Conservation (phyloP, 2,329 filamentous ascomycete species). For the Fusarium piperis region DNA sequence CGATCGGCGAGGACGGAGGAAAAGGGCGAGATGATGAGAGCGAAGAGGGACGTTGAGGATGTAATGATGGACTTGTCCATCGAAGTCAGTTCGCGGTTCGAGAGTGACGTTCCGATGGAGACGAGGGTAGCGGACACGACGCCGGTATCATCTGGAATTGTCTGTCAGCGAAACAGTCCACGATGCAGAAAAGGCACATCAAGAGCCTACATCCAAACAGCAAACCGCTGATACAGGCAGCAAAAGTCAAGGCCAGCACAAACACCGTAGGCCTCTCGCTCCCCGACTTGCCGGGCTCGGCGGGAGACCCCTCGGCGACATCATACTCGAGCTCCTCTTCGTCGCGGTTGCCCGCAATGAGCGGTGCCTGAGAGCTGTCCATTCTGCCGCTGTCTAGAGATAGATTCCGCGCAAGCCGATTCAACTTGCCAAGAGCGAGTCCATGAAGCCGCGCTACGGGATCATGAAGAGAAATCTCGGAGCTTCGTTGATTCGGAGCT, state of each 20-base stretch:
- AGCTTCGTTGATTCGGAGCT: slow-evolving; percentile 10
- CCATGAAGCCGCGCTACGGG: slow-evolving; percentile 22
- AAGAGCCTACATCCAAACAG: slow-evolving; percentile 70
- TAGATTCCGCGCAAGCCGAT: neutral
- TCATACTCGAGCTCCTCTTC: slow-evolving; percentile 49
- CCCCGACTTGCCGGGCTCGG: slow-evolving; percentile 43
- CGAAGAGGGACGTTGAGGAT: slow-evolving; percentile 73
- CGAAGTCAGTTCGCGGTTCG: slow-evolving; percentile 64
- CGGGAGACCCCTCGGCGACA: slow-evolving; percentile 35
- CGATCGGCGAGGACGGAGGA: slow-evolving; percentile 71
- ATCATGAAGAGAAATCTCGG: slow-evolving; percentile 19
- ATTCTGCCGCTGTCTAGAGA: slow-evolving; percentile 35
- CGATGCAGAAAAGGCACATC: neutral
- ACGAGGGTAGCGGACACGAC: slow-evolving; percentile 76
- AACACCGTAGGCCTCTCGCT: slow-evolving; percentile 57
- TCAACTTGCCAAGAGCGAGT: slow-evolving; percentile 8
- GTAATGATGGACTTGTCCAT: slow-evolving; percentile 77
- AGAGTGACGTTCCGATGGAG: slow-evolving; percentile 69
- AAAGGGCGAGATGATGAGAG: slow-evolving; percentile 70
- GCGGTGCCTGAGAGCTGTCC: slow-evolving; percentile 51
- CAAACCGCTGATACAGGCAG: slow-evolving; percentile 73
- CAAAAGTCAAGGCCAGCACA: slow-evolving; percentile 69
- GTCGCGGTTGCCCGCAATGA: slow-evolving; percentile 47
- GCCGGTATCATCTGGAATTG: slow-evolving; percentile 67
- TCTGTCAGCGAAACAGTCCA: slow-evolving; percentile 2